phyloP scores from a whole-genome alignment of 805 yeast genomes.

The Teunomyces cretensis region DNA sequence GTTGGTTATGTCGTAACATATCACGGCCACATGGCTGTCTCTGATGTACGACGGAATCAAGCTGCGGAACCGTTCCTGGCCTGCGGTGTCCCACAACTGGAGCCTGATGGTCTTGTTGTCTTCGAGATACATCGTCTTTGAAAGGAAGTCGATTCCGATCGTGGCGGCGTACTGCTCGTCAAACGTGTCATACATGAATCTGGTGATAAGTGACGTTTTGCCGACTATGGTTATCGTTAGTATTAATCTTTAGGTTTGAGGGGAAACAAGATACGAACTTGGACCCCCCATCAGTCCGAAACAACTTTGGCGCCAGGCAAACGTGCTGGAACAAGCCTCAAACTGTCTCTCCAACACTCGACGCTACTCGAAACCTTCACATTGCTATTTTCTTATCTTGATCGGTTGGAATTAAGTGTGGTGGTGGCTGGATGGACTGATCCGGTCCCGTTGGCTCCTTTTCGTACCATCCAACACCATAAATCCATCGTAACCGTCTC shows the following conservation, averaged over 20 bases:
- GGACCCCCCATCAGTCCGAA: no score
- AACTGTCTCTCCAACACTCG: no score
- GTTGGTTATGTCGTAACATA: slow-evolving; percentile 90
- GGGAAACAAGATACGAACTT: no score
- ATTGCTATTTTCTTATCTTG: no score
- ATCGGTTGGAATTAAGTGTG: no score
- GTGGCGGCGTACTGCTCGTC: slow-evolving; percentile 97
- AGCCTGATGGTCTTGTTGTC: slow-evolving; percentile 88
- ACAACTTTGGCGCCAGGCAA: no score
- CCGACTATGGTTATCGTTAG: slow-evolving; percentile 59
- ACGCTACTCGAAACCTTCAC: no score
- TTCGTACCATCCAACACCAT: no score
- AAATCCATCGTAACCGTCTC: no score
- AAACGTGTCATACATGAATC: slow-evolving; percentile 97
- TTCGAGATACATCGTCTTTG: slow-evolving; percentile 77
- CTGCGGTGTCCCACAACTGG: slow-evolving; percentile 98
- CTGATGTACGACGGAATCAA: slow-evolving; percentile 94
- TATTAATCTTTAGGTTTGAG: background rate
- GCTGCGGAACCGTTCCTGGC: slow-evolving; percentile 93
- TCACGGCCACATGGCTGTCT: slow-evolving; percentile 95
- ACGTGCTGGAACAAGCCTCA: no score
- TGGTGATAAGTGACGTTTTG: slow-evolving; percentile 91
- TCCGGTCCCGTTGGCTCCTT: no score
- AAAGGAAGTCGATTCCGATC: slow-evolving; percentile 92
- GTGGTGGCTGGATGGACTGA: no score